Base-by-base conservation (phyloP, 805 yeast species). In the Lipomyces anomalus region DNA sequence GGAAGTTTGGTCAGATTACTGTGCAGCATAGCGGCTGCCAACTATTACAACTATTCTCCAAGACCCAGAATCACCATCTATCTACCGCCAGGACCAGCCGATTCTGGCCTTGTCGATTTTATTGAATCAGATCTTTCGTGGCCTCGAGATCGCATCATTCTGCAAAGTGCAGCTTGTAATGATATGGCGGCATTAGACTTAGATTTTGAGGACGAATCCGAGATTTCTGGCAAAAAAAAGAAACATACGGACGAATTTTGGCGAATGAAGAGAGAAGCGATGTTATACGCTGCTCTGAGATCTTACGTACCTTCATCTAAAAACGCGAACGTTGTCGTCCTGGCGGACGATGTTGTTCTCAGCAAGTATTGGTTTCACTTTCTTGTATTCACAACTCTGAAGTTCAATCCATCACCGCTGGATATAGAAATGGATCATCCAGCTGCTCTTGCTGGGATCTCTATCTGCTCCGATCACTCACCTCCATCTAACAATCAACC, bases 41-140 rank as follows among this genome's bases (percentile, higher is more conserved):
- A 29, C 32, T 50, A 50, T 43, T 50, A 48, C 42, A 50, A 50
- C 40, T 38, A 36, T 20, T 21, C 22, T 7, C 53, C 54, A 4
- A 40, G 48, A 17, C 55, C 55, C 6, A 46, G 55, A 17, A 50
- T 50, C 28, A 41, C 55, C 4, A 22, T 50, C 13, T 50, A 50
- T 35, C 41, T 40, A 2, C 52, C 53, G 6, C 55, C 55, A 2
- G 55, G 55, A 4, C 41, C 42, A 6, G 46, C 47, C 6, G 53
- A 49, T 21, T 37, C 44, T 4, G 44, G 40, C 20, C 18, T 50
- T 20, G 20, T 48, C 24, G 46, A 48, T 23, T 49, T 35, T 33
- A 40, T 47, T 24, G 55, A 50, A 16, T 45, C 41, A 17, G 20
- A 44, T 0, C 37, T 50, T 11, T 7, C 38, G 16, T 50, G 46